Percentiles rank a stretch among this genome's conserved stretches.
These are phyloP conservation scores for Backusella morwellensis DNA, from an alignment of 192 early-diverging fungal species.

Conservation along the genomic window DNA sequence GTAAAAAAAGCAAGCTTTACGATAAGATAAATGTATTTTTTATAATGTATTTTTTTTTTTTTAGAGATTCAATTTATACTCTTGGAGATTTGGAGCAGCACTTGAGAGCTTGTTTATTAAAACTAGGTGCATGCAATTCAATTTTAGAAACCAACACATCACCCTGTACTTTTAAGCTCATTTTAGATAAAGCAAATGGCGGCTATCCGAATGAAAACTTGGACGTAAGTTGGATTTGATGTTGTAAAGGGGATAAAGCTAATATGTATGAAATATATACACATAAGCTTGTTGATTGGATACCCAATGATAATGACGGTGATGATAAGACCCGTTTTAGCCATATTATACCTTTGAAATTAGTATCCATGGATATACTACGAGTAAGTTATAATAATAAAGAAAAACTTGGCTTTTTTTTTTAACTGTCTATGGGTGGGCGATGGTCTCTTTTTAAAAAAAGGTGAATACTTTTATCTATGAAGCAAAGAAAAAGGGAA, in stretches of 20 bases:
- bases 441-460: background rate
- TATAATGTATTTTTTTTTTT: background rate
- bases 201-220: background rate
- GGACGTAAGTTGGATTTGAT: background rate
- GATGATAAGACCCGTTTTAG: background rate
- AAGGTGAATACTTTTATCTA: background rate
- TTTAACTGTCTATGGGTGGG: too few relatives aligned
- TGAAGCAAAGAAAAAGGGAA: background rate
- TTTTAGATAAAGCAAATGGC: background rate
- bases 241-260: background rate
- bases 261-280: background rate
- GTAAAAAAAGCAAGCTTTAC: background rate
- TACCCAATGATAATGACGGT: background rate
- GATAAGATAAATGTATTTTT: background rate
- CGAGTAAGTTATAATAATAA: background rate
- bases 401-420: background rate
- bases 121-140: background rate
- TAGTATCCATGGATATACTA: slow-evolving; percentile 3
- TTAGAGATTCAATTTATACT: background rate
- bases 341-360: background rate
- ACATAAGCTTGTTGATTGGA: background rate
- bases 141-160: background rate
- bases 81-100: background rate
- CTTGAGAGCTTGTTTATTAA: background rate
- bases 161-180: background rate